Percentiles rank a stretch among this genome's conserved stretches.
Evolutionary conservation across 371 early-diverging fungal genomes (phyloP).

Genomic region (Mortierella sp.): DNA sequence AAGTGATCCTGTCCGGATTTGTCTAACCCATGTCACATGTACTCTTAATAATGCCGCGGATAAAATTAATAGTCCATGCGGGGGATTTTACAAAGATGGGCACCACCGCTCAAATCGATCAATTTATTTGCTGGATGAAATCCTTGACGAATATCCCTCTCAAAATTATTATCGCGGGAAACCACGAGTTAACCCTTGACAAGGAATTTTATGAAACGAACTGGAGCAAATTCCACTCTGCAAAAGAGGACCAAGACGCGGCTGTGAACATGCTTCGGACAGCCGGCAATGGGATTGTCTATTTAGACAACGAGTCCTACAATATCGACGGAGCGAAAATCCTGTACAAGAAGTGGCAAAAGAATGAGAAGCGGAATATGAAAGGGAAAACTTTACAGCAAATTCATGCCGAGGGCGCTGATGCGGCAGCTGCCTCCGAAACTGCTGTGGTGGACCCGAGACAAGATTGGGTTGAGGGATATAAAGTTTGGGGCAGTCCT

Average conservation of each 20-base stretch:
- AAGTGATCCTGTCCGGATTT: background rate
- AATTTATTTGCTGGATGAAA: slow-evolving; percentile 57
- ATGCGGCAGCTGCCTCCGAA: background rate
- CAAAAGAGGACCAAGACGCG: slow-evolving; percentile 29
- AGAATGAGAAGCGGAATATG: slow-evolving; percentile 8
- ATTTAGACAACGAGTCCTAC: slow-evolving; percentile 63
- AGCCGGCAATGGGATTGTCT: slow-evolving; percentile 56
- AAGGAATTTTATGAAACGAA: slow-evolving; percentile 35
- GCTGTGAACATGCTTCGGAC: slow-evolving; percentile 26
- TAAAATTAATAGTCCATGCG: slow-evolving; percentile 57
- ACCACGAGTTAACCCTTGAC: slow-evolving; percentile 61
- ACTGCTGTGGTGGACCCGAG: slow-evolving; percentile 17
- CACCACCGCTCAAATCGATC: slow-evolving; percentile 40
- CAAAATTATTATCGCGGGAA: slow-evolving; percentile 68
- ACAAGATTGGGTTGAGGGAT: slow-evolving; percentile 38
- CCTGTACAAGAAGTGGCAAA: slow-evolving; percentile 22
- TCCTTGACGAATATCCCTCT: slow-evolving; percentile 60
- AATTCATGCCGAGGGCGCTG: background rate
- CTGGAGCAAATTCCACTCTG: slow-evolving; percentile 32
- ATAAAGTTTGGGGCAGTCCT: slow-evolving; percentile 64
- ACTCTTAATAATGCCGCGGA: background rate
- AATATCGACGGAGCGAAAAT: slow-evolving; percentile 46
- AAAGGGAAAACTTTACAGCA: background rate
- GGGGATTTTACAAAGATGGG: slow-evolving; percentile 61
- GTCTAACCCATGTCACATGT: background rate